A percentile compares a stretch with the other conserved stretches of the same genome.
These are phyloP conservation scores for Xylariaceae sp. DNA, from an alignment of 2,329 filamentous ascomycete genomes.

Conservation along the genomic window DNA sequence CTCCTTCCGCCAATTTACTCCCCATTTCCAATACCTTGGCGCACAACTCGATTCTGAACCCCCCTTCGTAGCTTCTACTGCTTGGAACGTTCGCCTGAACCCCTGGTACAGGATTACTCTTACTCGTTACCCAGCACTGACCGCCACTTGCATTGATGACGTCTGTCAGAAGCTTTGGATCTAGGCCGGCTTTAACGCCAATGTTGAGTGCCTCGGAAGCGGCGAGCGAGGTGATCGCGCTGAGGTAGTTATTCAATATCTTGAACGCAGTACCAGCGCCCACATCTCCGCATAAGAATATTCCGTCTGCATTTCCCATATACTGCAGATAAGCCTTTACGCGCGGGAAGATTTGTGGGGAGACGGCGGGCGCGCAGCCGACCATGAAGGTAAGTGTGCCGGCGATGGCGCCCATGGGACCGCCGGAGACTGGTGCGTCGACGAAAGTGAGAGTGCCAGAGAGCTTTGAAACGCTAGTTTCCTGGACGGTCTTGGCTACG, in stretches of 20 bases:
- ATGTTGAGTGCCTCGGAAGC: slow-evolving; percentile 44
- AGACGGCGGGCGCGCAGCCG: slow-evolving; percentile 40
- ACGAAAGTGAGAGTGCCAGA: slow-evolving; percentile 35
- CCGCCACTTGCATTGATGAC: slow-evolving; percentile 74
- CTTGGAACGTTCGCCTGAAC: slow-evolving; percentile 36
- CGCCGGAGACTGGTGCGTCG: slow-evolving; percentile 43
- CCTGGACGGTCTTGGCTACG: slow-evolving; percentile 60
- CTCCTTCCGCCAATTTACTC: slow-evolving; percentile 29
- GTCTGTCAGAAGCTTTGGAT: slow-evolving; percentile 55
- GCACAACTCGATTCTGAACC: slow-evolving; percentile 38
- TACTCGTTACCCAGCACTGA: slow-evolving; percentile 39
- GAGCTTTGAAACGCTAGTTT: slow-evolving; percentile 39
- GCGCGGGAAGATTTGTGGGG: slow-evolving; percentile 53
- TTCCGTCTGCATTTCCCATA: slow-evolving; percentile 52
- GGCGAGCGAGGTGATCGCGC: slow-evolving; percentile 67
- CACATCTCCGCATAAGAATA: slow-evolving; percentile 64
- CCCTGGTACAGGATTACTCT: slow-evolving; percentile 38
- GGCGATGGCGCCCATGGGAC: slow-evolving; percentile 38
- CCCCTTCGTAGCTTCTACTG: slow-evolving; percentile 35
- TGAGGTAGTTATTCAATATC: slow-evolving; percentile 73
- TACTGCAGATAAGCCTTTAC: slow-evolving; percentile 59
- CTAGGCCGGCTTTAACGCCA: slow-evolving; percentile 42
- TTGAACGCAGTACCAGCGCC: slow-evolving; percentile 71
- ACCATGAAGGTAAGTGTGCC: slow-evolving; percentile 44
- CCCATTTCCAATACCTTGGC: slow-evolving; percentile 37